Conservation (phyloP, 1,284 basidiomycete genomes). For the Trichosporon asahii region DNA sequence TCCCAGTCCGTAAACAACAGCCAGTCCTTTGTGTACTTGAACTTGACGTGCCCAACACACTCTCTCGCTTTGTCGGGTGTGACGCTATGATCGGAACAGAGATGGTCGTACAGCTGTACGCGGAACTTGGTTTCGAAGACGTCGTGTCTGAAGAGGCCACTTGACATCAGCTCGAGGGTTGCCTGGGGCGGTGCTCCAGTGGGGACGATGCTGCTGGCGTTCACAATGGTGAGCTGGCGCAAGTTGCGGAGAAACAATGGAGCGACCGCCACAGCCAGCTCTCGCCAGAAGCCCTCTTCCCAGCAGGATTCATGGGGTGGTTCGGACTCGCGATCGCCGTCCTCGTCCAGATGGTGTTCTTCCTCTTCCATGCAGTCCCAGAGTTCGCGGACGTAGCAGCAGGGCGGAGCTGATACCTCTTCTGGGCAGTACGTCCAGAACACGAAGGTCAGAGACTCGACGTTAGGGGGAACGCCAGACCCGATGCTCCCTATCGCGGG, state of each 20-base stretch:
- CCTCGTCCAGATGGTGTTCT: too few relatives aligned
- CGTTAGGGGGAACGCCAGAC: too few relatives aligned
- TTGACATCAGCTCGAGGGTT: background rate
- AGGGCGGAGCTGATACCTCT: too few relatives aligned
- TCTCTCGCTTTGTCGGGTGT: background rate
- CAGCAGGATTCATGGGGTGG: background rate
- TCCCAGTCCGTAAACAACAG: background rate
- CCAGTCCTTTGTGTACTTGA: background rate
- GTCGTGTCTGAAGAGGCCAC: background rate
- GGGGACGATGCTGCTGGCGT: background rate
- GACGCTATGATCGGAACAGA: background rate
- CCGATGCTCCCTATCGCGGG: too few relatives aligned
- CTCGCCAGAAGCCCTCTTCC: background rate
- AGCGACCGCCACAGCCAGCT: background rate
- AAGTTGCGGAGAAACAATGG: background rate
- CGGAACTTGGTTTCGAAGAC: background rate
- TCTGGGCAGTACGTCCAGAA: too few relatives aligned
- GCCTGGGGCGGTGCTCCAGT: background rate
- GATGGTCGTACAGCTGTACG: background rate
- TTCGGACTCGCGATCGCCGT: too few relatives aligned
- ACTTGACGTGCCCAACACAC: background rate
- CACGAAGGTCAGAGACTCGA: too few relatives aligned
- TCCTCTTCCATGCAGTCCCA: too few relatives aligned
- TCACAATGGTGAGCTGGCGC: background rate
- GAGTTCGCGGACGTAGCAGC: too few relatives aligned